phyloP scores from a whole-genome alignment of 2,329 filamentous ascomycete genomes.

The Biscogniauxia sp. region DNA sequence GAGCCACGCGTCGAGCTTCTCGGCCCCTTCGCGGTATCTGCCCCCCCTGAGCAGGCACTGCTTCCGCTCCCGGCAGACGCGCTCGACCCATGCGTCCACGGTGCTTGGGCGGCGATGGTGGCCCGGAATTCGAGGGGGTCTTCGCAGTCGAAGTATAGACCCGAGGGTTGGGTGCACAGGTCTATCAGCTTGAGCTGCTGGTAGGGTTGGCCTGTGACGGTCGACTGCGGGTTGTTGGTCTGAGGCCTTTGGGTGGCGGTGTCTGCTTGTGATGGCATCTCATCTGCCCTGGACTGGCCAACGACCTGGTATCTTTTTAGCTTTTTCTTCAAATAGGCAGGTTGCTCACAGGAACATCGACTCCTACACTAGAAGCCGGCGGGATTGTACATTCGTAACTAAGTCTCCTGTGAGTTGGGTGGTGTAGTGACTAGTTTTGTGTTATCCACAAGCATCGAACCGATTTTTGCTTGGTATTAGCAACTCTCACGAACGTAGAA shows the following conservation, averaged over 20 bases:
- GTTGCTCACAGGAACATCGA: slow-evolving; percentile 1
- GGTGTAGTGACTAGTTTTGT: not conserved
- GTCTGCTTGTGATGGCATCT: not conserved
- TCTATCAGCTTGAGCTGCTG: slow-evolving; percentile 9
- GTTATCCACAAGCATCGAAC: not conserved
- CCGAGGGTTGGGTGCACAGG: slow-evolving; percentile 10
- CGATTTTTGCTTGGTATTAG: too few relatives aligned
- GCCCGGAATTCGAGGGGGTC: slow-evolving; percentile 6
- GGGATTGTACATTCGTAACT: not conserved
- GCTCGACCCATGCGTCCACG: slow-evolving; percentile 3
- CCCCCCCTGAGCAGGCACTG: slow-evolving; percentile 7
- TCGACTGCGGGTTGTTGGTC: too few relatives aligned
- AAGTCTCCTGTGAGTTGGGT: not conserved
- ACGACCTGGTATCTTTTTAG: too few relatives aligned
- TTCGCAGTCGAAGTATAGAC: slow-evolving; percentile 7
- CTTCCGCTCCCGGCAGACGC: slow-evolving; percentile 10
- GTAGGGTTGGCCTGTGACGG: not conserved
- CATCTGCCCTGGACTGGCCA: too few relatives aligned
- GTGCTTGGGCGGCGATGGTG: slow-evolving; percentile 5
- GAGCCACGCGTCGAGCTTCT: slow-evolving; percentile 16
- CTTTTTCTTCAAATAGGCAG: too few relatives aligned
- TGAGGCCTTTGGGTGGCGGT: not conserved
- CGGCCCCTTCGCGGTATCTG: slow-evolving; percentile 5
- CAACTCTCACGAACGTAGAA: too few relatives aligned
- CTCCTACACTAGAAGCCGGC: not conserved